Evolutionary conservation across 805 yeast genomes (phyloP).

Genomic region (Kazachstania africana): DNA sequence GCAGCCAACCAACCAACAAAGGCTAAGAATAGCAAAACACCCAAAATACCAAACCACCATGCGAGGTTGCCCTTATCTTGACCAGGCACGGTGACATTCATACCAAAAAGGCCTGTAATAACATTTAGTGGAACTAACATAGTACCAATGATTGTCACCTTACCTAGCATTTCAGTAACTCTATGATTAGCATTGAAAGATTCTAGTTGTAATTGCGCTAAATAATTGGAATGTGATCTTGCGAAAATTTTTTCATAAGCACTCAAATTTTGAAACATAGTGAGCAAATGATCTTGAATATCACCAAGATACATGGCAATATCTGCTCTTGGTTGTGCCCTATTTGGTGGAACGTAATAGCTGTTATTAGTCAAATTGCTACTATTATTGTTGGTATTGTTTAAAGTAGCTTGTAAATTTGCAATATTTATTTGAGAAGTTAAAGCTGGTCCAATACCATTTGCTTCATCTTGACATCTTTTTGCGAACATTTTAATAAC

Average conservation of each 20-base stretch:
- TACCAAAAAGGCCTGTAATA: conserved; percentile 86
- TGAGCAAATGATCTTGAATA: conserved; percentile 92
- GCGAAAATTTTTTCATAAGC: conserved; percentile 90
- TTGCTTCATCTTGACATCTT: conserved; percentile 67
- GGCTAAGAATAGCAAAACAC: conserved; percentile 35
- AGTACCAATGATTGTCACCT: conserved; percentile 85
- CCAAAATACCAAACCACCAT: conserved; percentile 65
- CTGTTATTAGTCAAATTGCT: not conserved
- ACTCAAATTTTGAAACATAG: conserved; percentile 84
- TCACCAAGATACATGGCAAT: conserved; percentile 88
- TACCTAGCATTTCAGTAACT: conserved; percentile 77
- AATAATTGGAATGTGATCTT: conserved; percentile 80
- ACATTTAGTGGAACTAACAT: conserved; percentile 81
- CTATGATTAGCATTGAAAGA: conserved; percentile 76
- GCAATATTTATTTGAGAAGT: conserved; percentile 31
- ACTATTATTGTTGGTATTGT: conserved; percentile 1
- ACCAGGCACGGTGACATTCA: conserved; percentile 90
- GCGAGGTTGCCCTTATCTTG: conserved; percentile 29
- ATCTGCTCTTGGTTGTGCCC: conserved; percentile 59
- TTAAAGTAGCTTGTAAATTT: conserved; percentile 17
- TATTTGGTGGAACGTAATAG: not conserved
- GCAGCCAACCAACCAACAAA: conserved; percentile 31
- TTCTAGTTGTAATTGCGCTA: conserved; percentile 90
- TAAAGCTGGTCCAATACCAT: conserved; percentile 32
- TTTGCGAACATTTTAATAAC: conserved; percentile 94